A percentile compares a stretch with the other conserved stretches of the same genome.
Evolutionary conservation across 345 rosid species (phyloP).

Genomic region (Carallia pectinifolia): DNA sequence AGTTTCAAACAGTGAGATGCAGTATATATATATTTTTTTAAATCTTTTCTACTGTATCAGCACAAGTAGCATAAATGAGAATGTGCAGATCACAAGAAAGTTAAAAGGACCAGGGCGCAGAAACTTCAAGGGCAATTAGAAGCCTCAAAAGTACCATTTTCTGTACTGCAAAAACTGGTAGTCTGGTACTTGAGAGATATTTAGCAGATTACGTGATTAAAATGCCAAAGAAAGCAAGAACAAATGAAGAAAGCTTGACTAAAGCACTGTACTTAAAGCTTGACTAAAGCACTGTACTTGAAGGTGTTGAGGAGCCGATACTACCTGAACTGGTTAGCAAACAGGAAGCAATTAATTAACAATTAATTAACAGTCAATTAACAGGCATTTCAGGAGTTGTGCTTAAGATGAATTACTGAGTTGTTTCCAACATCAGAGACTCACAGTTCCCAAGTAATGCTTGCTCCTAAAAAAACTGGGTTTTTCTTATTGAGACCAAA

Average conservation of each 20-base stretch:
- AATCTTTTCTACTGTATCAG: too few species aligned
- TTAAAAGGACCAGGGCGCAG: too few species aligned
- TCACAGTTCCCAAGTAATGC: constrained; percentile 23
- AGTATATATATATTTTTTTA: too few species aligned
- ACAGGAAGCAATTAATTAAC: constrained; percentile 10
- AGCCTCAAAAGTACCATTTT: too few species aligned
- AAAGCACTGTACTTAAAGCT: background rate
- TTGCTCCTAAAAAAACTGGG: constrained; percentile 8
- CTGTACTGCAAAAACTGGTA: background rate
- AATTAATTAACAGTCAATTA: background rate
- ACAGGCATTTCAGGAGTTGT: background rate
- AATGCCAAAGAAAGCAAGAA: constrained; percentile 3
- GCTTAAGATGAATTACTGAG: background rate
- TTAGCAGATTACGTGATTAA: background rate
- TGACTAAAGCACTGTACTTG: background rate
- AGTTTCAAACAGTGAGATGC: too few species aligned
- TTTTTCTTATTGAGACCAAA: constrained; percentile 23
- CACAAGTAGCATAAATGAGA: too few species aligned
- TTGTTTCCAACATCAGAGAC: background rate
- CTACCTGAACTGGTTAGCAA: constrained; percentile 10
- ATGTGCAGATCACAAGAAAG: too few species aligned
- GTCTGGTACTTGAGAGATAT: too few species aligned
- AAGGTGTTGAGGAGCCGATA: constrained; percentile 10
- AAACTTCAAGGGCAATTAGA: too few species aligned
- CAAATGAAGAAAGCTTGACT: background rate